These are phyloP conservation scores for Lasiodiplodia citricola DNA, from an alignment of 2,329 filamentous ascomycete genomes.

Conservation along the genomic window DNA sequence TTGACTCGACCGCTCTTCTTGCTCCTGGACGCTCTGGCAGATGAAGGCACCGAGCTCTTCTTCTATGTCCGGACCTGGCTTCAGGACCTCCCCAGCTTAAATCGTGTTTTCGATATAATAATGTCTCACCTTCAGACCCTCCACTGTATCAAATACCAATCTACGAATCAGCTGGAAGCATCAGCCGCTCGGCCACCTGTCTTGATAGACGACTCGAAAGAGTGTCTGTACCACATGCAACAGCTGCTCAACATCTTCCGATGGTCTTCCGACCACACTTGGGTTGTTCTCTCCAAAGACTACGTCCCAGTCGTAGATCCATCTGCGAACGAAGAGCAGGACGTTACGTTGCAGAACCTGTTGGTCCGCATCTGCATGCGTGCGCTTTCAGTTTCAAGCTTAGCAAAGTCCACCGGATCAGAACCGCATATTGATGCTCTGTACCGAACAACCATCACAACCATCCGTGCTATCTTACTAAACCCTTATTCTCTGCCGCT, in stretches of 20 bases:
- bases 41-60: conserved; percentile 74
- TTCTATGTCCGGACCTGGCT: conserved; percentile 84
- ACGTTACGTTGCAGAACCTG: conserved; percentile 67
- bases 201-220: conserved; percentile 68
- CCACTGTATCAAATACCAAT: conserved; percentile 34
- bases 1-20: conserved; percentile 81
- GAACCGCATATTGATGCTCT: conserved; percentile 62
- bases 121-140: conserved; percentile 39
- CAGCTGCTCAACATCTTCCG: conserved; percentile 75
- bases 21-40: conserved; percentile 76
- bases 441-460: conserved; percentile 71
- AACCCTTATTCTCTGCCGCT: conserved; percentile 66
- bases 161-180: conserved; percentile 26
- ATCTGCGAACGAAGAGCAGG: conserved; percentile 53
- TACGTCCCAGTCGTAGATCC: conserved; percentile 56
- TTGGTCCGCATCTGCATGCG: conserved; percentile 69
- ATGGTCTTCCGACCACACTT: conserved; percentile 71
- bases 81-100: conserved; percentile 62
- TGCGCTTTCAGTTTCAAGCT: conserved; percentile 57
- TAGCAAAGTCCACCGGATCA: background rate
- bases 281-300: conserved; percentile 72
- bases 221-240: conserved; percentile 78
- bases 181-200: conserved; percentile 28
- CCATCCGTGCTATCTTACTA: conserved; percentile 68
- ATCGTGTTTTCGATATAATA: conserved; percentile 51